These are phyloP conservation scores for Hypseocharis bilobata DNA, from an alignment of 441 rosid genomes.

Conservation along the genomic window DNA sequence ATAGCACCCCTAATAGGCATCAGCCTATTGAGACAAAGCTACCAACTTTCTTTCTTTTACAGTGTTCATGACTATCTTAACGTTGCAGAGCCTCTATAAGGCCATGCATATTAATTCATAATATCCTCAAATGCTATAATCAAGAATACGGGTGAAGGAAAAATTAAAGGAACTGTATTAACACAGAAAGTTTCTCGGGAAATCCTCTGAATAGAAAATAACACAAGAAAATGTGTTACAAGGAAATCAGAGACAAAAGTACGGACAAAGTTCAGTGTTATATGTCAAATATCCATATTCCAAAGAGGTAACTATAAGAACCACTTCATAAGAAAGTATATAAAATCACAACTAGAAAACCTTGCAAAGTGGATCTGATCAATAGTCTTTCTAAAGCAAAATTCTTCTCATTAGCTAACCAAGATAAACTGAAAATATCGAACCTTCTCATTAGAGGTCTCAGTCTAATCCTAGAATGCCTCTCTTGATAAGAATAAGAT, in stretches of 20 bases:
- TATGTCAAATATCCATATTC: not conserved
- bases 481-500: not conserved
- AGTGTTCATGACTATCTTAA: not conserved
- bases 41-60: not conserved
- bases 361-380: not conserved
- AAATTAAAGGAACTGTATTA: not conserved
- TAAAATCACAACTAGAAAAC: too few relatives aligned
- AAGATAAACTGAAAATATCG: too few relatives aligned
- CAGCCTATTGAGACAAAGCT: not conserved
- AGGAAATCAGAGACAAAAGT: not conserved
- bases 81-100: not conserved
- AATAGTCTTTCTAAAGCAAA: not conserved
- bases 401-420: not conserved
- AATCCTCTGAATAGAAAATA: not conserved
- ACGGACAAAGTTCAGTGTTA: not conserved
- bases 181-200: not conserved
- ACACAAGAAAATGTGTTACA: not conserved
- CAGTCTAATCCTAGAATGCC: not conserved
- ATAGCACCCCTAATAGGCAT: not conserved
- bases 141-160: not conserved
- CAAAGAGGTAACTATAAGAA: not conserved
- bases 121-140: not conserved
- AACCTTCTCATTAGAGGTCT: not conserved
- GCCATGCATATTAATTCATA: not conserved
- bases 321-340: too few relatives aligned